phyloP scores from a whole-genome alignment of 108 stramenopile species.

The Nitzschia sp. region DNA sequence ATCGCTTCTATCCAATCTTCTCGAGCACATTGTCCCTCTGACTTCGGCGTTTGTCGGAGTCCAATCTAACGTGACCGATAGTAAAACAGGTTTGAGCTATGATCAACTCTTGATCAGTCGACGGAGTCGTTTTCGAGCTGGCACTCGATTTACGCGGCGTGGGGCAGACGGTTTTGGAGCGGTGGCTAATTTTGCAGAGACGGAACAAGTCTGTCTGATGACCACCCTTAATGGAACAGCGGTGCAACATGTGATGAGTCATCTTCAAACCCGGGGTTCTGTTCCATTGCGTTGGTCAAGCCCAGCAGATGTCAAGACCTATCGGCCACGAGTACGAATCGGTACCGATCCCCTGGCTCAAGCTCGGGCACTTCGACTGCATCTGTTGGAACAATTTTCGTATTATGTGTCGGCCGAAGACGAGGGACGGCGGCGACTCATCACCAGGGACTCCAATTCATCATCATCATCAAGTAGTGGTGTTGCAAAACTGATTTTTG shows the following conservation, averaged over 20 bases:
- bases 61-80: conserved; percentile 42
- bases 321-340: conserved; percentile 86
- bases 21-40: conserved; percentile 73
- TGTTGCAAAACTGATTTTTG: conserved; percentile 47
- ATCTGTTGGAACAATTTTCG: conserved; percentile 64
- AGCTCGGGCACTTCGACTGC: conserved; percentile 71
- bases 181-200: conserved; percentile 95
- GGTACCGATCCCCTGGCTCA: conserved; percentile 76
- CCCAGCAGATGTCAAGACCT: conserved; percentile 86
- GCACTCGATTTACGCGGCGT: conserved; percentile 92
- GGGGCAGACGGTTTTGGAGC: conserved; percentile 90
- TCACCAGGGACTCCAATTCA: neutral
- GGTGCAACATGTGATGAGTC: conserved; percentile 31
- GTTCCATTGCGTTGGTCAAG: conserved; percentile 95
- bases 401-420: conserved; percentile 28
- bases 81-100: conserved; percentile 30
- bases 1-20: conserved; percentile 21
- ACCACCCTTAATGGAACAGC: conserved; percentile 20
- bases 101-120: conserved; percentile 87
- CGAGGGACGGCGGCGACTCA: neutral
- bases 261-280: conserved; percentile 93
- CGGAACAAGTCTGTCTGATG: conserved; percentile 89
- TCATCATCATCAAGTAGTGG: too few relatives aligned
- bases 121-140: conserved; percentile 86
- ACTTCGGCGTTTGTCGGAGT: conserved; percentile 92